phyloP scores from a whole-genome alignment of 371 early-diverging fungal species.

The Mortierella sp. region DNA sequence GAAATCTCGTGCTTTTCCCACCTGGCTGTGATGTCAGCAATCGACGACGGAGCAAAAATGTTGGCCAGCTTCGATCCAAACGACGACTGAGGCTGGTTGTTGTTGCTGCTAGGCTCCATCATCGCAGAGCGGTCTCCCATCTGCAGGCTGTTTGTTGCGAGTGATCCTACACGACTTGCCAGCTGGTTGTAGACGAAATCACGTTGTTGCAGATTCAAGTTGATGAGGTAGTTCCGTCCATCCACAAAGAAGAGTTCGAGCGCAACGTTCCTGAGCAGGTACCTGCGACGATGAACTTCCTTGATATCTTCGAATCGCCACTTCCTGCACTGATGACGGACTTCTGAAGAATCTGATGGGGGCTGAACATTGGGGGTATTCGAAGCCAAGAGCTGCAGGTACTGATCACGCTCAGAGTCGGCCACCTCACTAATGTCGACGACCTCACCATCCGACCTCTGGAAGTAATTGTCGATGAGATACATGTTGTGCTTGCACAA shows the following conservation, averaged over 20 bases:
- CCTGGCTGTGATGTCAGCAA: slow-evolving; percentile 71
- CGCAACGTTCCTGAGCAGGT: slow-evolving; percentile 71
- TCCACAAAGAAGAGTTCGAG: slow-evolving; percentile 82
- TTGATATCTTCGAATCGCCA: slow-evolving; percentile 76
- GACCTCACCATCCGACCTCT: slow-evolving; percentile 75
- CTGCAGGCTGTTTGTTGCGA: slow-evolving; percentile 46
- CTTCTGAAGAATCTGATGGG: slow-evolving; percentile 57
- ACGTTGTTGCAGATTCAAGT: slow-evolving; percentile 70
- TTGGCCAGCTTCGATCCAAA: slow-evolving; percentile 59
- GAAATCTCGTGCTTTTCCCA: slow-evolving; percentile 85
- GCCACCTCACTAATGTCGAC: slow-evolving; percentile 82
- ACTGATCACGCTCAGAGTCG: slow-evolving; percentile 75
- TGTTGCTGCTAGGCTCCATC: slow-evolving; percentile 55
- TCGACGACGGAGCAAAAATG: slow-evolving; percentile 72
- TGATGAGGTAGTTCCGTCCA: slow-evolving; percentile 79
- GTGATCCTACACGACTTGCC: slow-evolving; percentile 60
- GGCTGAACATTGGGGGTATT: slow-evolving; percentile 67
- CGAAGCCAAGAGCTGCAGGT: slow-evolving; percentile 66
- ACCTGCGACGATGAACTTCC: slow-evolving; percentile 68
- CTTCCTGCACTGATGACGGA: slow-evolving; percentile 67
- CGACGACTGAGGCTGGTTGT: slow-evolving; percentile 54
- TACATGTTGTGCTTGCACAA: slow-evolving; percentile 81
- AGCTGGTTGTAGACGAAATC: slow-evolving; percentile 77
- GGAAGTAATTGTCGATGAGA: slow-evolving; percentile 81
- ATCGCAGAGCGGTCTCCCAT: slow-evolving; percentile 51